A percentile compares a stretch with the other conserved stretches of the same genome.
Evolutionary conservation across 495 filamentous ascomycete genomes (phyloP).

Genomic region (Trichocladium antarcticum): DNA sequence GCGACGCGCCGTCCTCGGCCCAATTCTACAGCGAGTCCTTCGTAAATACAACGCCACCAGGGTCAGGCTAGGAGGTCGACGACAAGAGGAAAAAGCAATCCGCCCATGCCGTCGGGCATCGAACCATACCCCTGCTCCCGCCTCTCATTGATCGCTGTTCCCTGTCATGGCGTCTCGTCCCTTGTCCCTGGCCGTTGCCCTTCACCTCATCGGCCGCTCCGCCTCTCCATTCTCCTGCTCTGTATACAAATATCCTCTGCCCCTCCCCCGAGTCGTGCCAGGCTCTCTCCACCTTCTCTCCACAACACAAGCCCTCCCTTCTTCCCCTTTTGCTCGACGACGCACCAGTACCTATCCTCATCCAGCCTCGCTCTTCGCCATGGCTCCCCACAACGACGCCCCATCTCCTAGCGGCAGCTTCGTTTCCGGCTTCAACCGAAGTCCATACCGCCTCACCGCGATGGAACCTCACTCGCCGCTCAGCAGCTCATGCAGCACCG

Average conservation of each 20-base stretch:
- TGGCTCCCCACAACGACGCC: slow-evolving; percentile 44
- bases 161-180: slow-evolving; percentile 13
- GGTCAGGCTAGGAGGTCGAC: background rate
- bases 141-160: slow-evolving; percentile 11
- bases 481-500: slow-evolving; percentile 35
- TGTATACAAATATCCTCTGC: slow-evolving; percentile 26
- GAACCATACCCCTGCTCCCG: background rate
- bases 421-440: slow-evolving; percentile 35
- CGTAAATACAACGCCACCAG: slow-evolving; percentile 1
- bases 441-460: slow-evolving; percentile 26
- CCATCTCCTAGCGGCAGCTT: slow-evolving; percentile 39
- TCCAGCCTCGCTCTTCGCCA: slow-evolving; percentile 16
- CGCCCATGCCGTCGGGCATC: slow-evolving; percentile 2
- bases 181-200: background rate
- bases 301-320: background rate
- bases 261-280: slow-evolving; percentile 5
- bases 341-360: background rate
- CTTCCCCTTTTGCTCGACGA: background rate
- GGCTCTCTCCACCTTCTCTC: slow-evolving; percentile 5
- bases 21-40: background rate
- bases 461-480: slow-evolving; percentile 30
- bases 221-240: background rate
- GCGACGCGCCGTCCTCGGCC: background rate
- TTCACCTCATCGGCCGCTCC: background rate
- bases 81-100: background rate